A percentile compares a stretch with the other conserved stretches of the same genome.
phyloP scores from a whole-genome alignment of 73 alveolate genomes.

The Breviolum minutum region DNA sequence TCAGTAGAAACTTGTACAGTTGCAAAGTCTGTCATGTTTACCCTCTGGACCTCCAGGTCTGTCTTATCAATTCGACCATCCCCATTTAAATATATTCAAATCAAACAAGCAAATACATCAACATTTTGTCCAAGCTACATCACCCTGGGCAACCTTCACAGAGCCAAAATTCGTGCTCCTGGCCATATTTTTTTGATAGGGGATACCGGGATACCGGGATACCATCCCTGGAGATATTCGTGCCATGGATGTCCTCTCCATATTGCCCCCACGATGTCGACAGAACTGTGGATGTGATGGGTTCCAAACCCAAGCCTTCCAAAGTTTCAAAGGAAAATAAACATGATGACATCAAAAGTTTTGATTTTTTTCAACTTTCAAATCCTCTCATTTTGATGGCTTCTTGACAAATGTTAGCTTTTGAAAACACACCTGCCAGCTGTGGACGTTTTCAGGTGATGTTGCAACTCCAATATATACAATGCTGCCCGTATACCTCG shows the following conservation, averaged over 20 bases:
- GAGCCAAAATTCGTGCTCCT: slow-evolving; percentile 90
- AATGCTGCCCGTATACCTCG: slow-evolving; percentile 78
- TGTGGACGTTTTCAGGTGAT: slow-evolving; percentile 39
- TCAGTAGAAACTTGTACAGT: no score
- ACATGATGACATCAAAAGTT: no score
- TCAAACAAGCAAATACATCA: no score
- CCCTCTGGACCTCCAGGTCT: no score
- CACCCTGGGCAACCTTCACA: slow-evolving; percentile 66
- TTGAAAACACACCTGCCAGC: slow-evolving; percentile 40
- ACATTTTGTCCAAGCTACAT: slow-evolving; percentile 3
- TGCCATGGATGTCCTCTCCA: slow-evolving; percentile 2
- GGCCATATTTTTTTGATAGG: neutral
- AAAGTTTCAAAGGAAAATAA: neutral
- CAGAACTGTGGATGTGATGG: slow-evolving; percentile 87
- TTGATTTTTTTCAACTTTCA: no score
- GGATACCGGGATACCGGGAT: neutral
- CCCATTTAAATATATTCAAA: no score
- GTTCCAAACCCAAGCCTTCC: slow-evolving; percentile 93
- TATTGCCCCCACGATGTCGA: slow-evolving; percentile 87
- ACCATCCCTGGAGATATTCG: neutral
- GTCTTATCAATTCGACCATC: no score
- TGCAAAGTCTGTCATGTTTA: no score
- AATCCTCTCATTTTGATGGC: no score
- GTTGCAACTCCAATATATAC: slow-evolving; percentile 84
- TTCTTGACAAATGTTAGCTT: no score